Percentiles rank a stretch among this genome's conserved stretches.
Evolutionary conservation across 2,329 filamentous ascomycete genomes (phyloP).

Genomic region (Seiridium unicorne): DNA sequence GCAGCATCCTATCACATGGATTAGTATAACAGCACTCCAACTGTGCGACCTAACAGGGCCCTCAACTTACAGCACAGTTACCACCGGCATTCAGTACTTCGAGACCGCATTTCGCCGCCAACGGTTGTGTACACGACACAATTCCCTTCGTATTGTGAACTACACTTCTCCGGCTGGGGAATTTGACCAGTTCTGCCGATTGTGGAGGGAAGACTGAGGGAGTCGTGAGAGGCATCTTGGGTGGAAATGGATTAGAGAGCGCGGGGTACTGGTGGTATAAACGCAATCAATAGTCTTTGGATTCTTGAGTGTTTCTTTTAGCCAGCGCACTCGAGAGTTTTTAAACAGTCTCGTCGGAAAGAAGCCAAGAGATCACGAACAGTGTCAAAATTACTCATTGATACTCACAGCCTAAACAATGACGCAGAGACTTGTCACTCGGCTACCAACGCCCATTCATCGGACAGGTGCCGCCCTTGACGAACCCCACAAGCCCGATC

Average conservation of each 20-base stretch:
- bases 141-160: slow-evolving; percentile 93
- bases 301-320: too few relatives aligned
- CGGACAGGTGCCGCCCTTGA: neutral
- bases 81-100: slow-evolving; percentile 83
- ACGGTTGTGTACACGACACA: slow-evolving; percentile 83
- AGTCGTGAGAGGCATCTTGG: slow-evolving; percentile 45
- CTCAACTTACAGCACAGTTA: slow-evolving; percentile 77
- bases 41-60: neutral
- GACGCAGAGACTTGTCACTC: neutral
- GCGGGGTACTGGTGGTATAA: neutral
- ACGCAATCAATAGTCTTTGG: too few relatives aligned
- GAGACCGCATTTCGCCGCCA: slow-evolving; percentile 85
- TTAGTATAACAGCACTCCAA: neutral
- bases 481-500: neutral
- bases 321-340: too few relatives aligned
- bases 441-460: neutral
- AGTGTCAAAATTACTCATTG: neutral
- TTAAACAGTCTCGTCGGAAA: too few relatives aligned
- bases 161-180: slow-evolving; percentile 81
- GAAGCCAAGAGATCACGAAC: too few relatives aligned
- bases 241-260: neutral
- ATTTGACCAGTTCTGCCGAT: slow-evolving; percentile 56
- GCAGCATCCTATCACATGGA: slow-evolving; percentile 69
- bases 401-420: neutral
- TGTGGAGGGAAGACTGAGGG: slow-evolving; percentile 45